phyloP scores from a whole-genome alignment of 345 rosid species.

The Eucalyptus victrix region DNA sequence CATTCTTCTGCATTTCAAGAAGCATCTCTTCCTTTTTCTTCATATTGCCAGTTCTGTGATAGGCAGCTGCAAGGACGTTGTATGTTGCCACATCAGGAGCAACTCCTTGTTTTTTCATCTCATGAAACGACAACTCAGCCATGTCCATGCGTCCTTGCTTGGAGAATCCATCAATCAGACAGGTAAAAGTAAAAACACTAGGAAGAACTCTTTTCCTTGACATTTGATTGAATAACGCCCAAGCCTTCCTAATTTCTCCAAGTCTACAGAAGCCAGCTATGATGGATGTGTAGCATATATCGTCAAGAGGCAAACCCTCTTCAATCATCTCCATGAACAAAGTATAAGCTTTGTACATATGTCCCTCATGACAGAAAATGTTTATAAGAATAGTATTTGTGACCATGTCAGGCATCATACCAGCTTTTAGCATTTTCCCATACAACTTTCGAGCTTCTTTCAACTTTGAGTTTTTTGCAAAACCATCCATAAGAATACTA shows the following conservation, averaged over 20 bases:
- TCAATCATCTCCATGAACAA: constrained; percentile 23
- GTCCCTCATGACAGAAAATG: constrained; percentile 3
- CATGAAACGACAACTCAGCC: constrained; percentile 15
- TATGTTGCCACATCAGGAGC: constrained; percentile 29
- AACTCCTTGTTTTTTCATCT: constrained; percentile 21
- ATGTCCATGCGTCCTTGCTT: constrained; percentile 27
- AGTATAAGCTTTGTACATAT: constrained; percentile 16
- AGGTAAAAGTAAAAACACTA: constrained; percentile 33
- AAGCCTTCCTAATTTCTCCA: constrained; percentile 30
- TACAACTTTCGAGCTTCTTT: constrained; percentile 18
- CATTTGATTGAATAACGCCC: constrained; percentile 17
- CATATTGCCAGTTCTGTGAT: constrained; percentile 9
- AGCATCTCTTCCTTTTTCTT: constrained; percentile 16
- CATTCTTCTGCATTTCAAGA: constrained; percentile 22
- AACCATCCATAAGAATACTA: constrained; percentile 27
- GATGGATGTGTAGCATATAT: constrained; percentile 21
- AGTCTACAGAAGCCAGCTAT: constrained; percentile 29
- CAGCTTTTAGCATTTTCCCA: constrained; percentile 25
- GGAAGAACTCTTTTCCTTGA: constrained; percentile 6
- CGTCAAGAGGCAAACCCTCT: constrained; percentile 27
- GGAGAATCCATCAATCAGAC: constrained; percentile 36
- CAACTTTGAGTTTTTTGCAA: constrained; percentile 19
- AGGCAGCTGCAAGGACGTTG: constrained; percentile 23
- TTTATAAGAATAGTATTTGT: constrained; percentile 33
- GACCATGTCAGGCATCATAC: constrained; percentile 13